Evolutionary conservation across 2,329 filamentous ascomycete genomes (phyloP), one percentile per base, ranked within the genome.

Genomic region (Aspergillus jensenii): DNA sequence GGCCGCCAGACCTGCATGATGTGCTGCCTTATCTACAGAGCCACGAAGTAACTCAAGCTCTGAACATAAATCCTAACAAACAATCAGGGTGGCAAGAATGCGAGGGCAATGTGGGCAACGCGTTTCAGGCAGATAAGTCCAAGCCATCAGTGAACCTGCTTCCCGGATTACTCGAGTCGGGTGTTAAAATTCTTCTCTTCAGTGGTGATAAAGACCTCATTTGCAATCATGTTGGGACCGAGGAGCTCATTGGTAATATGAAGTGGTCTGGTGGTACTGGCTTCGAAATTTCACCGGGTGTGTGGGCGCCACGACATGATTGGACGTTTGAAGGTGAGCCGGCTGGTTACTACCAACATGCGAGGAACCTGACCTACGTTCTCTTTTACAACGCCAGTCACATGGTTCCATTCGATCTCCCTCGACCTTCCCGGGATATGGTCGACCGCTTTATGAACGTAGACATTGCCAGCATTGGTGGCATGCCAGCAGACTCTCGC

Each of bases 401-500:
- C 76, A 99, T 99, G 95, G 95, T 99, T 1, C 96, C 95, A 1
- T 98, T 95, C 70, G 93, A 99, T 75, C 90, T 90, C 67, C 88
- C 93, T 1, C 87, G 91, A 48, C 88, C 92, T 60, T 90, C 88
- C 19, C 86, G 93, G 61, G 95, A 98, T 73, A 99, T 99, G 95
- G 86, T 99, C 15, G 93, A 99, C 75, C 90, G 95, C 41, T 96
- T 99, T 78, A 91, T 98, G 84, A 86, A 87, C 49, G 91, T 99
- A 41, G 92, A 98, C 71, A 96, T 98, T 64, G 89, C 86, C 66
- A 89, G 85, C 69, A 96, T 97, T 64, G 93, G 93, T 58, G 93
- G 91, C 51, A 78, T 80, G 52, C 91, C 92, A 0, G 84, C 87
- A 1, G 90, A 96, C 73, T 92, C 88, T 58, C 84, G 85, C 33